A percentile compares a stretch with the other conserved stretches of the same genome.
These are phyloP conservation scores for Emmonsiellopsis sp. DNA, from an alignment of 2,329 filamentous ascomycete genomes.

Conservation along the genomic window DNA sequence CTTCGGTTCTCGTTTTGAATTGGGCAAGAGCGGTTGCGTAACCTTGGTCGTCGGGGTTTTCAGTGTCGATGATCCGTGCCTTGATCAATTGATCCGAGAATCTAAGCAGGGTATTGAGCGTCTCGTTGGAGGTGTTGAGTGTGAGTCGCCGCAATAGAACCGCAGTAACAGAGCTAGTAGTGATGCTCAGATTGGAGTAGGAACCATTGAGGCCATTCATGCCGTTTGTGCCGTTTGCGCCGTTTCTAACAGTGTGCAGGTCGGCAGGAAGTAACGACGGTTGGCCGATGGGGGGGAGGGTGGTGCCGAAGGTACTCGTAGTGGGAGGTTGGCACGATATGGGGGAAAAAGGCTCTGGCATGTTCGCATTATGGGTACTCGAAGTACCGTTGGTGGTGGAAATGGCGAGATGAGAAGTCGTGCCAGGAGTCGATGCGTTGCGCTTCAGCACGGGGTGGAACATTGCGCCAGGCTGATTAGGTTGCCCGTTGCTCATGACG, in stretches of 20 bases:
- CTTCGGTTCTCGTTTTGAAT: constrained; percentile 48
- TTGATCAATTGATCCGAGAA: constrained; percentile 55
- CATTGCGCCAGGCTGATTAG: constrained; percentile 7
- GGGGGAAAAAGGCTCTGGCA: constrained; percentile 33
- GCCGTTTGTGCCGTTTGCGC: constrained; percentile 22
- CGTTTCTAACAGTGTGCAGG: constrained; percentile 15
- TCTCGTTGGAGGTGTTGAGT: constrained; percentile 47
- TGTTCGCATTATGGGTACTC: constrained; percentile 34
- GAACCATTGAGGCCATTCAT: constrained; percentile 22
- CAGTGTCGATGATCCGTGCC: constrained; percentile 46
- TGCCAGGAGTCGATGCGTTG: constrained; percentile 5
- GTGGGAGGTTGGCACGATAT: constrained; percentile 28
- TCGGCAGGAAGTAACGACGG: constrained; percentile 24
- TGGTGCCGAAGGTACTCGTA: constrained; percentile 25
- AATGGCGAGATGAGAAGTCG: constrained; percentile 7
- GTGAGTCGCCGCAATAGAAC: constrained; percentile 53
- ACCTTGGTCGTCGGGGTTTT: constrained; percentile 41
- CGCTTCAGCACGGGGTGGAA: constrained; percentile 6
- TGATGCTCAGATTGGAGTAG: constrained; percentile 23
- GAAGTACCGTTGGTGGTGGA: constrained; percentile 23
- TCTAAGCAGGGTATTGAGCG: constrained; percentile 53
- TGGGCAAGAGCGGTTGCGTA: constrained; percentile 50
- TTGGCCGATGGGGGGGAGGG: constrained; percentile 30
- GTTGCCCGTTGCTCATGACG: constrained; percentile 4
- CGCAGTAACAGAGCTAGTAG: constrained; percentile 23